Evolutionary conservation across 176 grass and related monocot species (phyloP).

Genomic region (Olyra latifolia): DNA sequence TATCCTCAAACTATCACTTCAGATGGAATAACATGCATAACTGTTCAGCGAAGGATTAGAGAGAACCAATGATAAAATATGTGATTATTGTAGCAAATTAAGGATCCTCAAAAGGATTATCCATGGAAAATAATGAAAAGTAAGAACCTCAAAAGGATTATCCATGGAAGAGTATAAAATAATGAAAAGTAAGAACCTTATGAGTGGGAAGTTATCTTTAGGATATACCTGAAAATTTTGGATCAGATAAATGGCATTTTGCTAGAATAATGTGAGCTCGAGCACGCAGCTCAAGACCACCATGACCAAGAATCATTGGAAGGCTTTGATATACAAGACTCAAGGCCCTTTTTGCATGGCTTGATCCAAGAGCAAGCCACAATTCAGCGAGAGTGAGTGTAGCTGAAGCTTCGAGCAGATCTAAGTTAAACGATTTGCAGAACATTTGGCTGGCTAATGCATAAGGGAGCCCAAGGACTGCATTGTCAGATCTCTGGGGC

Average conservation of each 20-base stretch:
- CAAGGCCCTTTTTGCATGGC: conserved; percentile 66
- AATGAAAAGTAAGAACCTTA: neutral
- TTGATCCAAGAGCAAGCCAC: conserved; percentile 79
- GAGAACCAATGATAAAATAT: too few relatives aligned
- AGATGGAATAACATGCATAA: neutral
- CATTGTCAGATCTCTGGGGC: conserved; percentile 73
- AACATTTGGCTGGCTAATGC: conserved; percentile 86
- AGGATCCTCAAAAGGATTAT: too few relatives aligned
- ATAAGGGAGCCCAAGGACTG: conserved; percentile 72
- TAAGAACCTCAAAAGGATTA: neutral
- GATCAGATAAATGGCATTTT: conserved; percentile 74
- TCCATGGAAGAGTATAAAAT: neutral
- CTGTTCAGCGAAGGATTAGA: too few relatives aligned
- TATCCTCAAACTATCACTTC: neutral
- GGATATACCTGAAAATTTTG: conserved; percentile 55
- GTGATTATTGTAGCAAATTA: too few relatives aligned
- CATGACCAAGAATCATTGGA: conserved; percentile 85
- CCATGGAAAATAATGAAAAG: too few relatives aligned
- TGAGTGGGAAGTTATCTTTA: neutral
- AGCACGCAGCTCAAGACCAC: conserved; percentile 76
- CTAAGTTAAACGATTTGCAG: conserved; percentile 93
- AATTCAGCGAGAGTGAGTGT: conserved; percentile 80
- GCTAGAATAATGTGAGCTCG: conserved; percentile 73
- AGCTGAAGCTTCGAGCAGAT: conserved; percentile 87
- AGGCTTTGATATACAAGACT: conserved; percentile 72